These are phyloP conservation scores for Myriosclerotinia duriaeana DNA, from an alignment of 2,329 filamentous ascomycete genomes.

Conservation along the genomic window DNA sequence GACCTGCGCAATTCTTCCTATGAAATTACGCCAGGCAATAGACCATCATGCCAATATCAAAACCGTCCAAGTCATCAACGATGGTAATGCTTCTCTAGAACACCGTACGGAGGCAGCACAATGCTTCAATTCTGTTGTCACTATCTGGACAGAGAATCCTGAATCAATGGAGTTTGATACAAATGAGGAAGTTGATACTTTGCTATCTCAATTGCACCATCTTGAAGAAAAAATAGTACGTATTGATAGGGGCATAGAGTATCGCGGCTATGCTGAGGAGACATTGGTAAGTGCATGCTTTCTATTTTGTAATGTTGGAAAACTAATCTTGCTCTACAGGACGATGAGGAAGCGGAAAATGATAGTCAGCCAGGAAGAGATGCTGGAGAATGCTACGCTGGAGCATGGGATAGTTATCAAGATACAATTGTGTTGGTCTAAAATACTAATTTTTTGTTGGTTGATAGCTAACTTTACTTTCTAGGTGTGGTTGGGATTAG, in stretches of 20 bases:
- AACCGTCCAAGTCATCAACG: background rate
- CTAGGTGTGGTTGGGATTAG: background rate
- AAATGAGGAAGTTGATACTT: no score
- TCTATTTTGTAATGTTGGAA: background rate
- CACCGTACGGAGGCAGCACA: no score
- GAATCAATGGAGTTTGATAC: no score
- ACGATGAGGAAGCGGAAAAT: background rate
- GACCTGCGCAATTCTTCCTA: background rate
- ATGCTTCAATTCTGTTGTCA: no score
- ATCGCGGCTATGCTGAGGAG: background rate
- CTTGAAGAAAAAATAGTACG: no score
- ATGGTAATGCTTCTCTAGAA: no score
- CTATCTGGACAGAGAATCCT: no score
- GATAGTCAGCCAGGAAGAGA: background rate
- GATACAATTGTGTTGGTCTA: background rate
- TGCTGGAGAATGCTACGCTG: no score
- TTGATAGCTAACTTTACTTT: background rate
- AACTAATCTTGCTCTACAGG: background rate
- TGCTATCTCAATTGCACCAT: no score
- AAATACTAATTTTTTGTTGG: background rate
- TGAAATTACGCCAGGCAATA: background rate
- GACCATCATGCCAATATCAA: constrained; percentile 5
- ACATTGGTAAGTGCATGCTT: background rate
- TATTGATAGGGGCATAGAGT: no score
- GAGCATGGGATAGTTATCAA: no score